A percentile compares a stretch with the other conserved stretches of the same genome.
These are phyloP conservation scores for Bimuria novae-zelandiae DNA, from an alignment of 2,329 filamentous ascomycete species.

Conservation along the genomic window DNA sequence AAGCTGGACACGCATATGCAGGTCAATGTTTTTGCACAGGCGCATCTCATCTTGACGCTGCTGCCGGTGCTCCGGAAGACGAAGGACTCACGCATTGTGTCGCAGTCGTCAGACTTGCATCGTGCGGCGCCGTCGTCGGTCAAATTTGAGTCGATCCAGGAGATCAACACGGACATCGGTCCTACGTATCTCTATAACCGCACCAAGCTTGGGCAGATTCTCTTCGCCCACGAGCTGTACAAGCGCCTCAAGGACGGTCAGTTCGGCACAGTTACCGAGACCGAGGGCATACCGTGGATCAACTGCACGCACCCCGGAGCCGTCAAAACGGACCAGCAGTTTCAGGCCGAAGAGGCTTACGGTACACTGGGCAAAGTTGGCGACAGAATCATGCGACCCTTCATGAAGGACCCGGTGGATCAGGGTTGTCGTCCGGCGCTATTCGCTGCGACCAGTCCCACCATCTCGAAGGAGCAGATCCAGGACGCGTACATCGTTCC, in stretches of 20 bases:
- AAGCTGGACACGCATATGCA: conserved; percentile 58
- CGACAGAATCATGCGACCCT: conserved; percentile 49
- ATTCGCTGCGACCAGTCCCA: conserved; percentile 54
- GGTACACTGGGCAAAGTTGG: conserved; percentile 53
- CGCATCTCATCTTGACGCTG: conserved; percentile 54
- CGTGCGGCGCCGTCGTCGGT: conserved; percentile 45
- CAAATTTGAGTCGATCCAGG: conserved; percentile 51
- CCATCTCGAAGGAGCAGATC: conserved; percentile 50
- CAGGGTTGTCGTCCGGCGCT: conserved; percentile 54
- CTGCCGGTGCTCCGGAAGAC: conserved; percentile 53
- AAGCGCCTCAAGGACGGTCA: conserved; percentile 41
- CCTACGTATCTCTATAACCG: conserved; percentile 55
- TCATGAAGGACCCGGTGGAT: conserved; percentile 57
- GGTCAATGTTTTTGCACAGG: conserved; percentile 56
- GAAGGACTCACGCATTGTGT: conserved; percentile 52
- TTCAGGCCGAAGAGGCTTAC: conserved; percentile 57
- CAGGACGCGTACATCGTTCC: conserved; percentile 56
- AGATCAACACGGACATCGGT: conserved; percentile 57
- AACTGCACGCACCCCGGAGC: conserved; percentile 57
- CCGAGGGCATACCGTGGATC: conserved; percentile 50
- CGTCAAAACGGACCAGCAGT: conserved; percentile 54
- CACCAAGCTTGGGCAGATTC: conserved; percentile 56
- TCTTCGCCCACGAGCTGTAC: conserved; percentile 52
- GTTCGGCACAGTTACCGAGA: conserved; percentile 36
- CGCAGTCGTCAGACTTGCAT: conserved; percentile 57